A percentile compares a stretch with the other conserved stretches of the same genome.
Conservation (phyloP, 108 stramenopile species). For the Aurantiochytrium sp. region DNA sequence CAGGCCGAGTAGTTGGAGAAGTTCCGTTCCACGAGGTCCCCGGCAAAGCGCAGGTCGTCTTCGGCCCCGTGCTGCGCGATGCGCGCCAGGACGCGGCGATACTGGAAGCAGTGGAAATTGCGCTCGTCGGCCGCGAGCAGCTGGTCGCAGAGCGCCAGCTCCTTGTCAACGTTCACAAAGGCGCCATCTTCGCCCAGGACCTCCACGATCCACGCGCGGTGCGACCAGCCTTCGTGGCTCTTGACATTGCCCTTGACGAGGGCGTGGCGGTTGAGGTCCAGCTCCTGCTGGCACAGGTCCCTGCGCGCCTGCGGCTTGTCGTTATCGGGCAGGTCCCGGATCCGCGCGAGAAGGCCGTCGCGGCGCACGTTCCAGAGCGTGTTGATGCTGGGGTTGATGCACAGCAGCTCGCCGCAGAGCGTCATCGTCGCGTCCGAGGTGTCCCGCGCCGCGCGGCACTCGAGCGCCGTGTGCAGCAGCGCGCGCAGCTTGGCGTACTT, state of each 20-base stretch:
- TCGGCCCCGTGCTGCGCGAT: conserved; percentile 41
- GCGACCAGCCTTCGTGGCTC: conserved; percentile 93
- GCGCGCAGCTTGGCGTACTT: background rate
- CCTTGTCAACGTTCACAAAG: conserved; percentile 38
- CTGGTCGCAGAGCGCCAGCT: conserved; percentile 71
- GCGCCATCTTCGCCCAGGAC: conserved; percentile 35
- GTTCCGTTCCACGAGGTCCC: conserved; percentile 74
- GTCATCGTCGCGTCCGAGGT: conserved; percentile 52
- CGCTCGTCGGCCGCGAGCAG: conserved; percentile 83
- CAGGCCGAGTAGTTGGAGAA: conserved; percentile 97
- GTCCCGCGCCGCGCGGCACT: conserved; percentile 28
- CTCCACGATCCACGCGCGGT: conserved; percentile 87
- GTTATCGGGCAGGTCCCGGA: background rate
- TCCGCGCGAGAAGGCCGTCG: conserved; percentile 61
- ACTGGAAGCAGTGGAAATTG: conserved; percentile 98
- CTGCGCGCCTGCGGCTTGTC: background rate
- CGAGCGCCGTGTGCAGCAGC: conserved; percentile 11
- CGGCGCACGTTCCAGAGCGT: conserved; percentile 92
- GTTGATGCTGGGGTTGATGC: conserved; percentile 85
- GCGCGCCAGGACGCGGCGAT: conserved; percentile 76
- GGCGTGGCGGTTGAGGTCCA: conserved; percentile 48
- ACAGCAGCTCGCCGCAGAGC: conserved; percentile 72
- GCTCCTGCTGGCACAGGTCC: conserved; percentile 32
- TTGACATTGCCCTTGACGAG: conserved; percentile 86
- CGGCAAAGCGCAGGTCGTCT: conserved; percentile 75